Percentiles rank a stretch among this genome's conserved stretches.
These are phyloP conservation scores for Thraustochytrium striatum DNA, from an alignment of 352 stramenopile genomes.

Conservation along the genomic window DNA sequence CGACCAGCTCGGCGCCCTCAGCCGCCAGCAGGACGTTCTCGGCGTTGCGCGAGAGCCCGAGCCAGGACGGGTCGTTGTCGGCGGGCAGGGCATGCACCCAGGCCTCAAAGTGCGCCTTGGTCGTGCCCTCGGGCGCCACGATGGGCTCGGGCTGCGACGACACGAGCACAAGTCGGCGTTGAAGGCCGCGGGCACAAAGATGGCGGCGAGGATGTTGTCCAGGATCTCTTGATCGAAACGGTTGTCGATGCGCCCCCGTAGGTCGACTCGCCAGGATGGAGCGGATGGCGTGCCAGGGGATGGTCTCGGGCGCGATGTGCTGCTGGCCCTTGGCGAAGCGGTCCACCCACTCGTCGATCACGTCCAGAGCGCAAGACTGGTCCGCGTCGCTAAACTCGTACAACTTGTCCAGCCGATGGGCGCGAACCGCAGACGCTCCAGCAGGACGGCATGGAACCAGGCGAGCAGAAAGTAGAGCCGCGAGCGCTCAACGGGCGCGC, in stretches of 20 bases:
- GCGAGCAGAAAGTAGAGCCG: slow-evolving; percentile 93
- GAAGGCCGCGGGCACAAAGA: slow-evolving; percentile 92
- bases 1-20: slow-evolving; percentile 63
- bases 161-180: slow-evolving; percentile 74
- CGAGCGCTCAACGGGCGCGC: slow-evolving; percentile 73
- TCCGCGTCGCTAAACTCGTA: slow-evolving; percentile 99
- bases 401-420: slow-evolving; percentile 94
- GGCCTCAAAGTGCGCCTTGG: slow-evolving; percentile 79
- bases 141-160: slow-evolving; percentile 66
- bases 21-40: slow-evolving; percentile 79
- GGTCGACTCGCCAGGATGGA: slow-evolving; percentile 89
- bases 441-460: slow-evolving; percentile 97
- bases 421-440: slow-evolving; percentile 94
- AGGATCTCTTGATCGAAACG: slow-evolving; percentile 91
- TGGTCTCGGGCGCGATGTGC: slow-evolving; percentile 87
- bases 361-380: slow-evolving; percentile 89
- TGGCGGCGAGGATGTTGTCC: slow-evolving; percentile 80
- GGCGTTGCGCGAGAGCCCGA: slow-evolving; percentile 81
- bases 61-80: slow-evolving; percentile 83
- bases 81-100: slow-evolving; percentile 78
- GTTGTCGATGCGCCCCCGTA: slow-evolving; percentile 97
- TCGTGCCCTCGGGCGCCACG: slow-evolving; percentile 77
- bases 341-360: slow-evolving; percentile 95
- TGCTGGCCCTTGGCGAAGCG: slow-evolving; percentile 69
- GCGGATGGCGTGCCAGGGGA: slow-evolving; percentile 96